Base-by-base conservation (phyloP, 2,329 filamentous ascomycete genomes). In the Fusarium torulosum region DNA sequence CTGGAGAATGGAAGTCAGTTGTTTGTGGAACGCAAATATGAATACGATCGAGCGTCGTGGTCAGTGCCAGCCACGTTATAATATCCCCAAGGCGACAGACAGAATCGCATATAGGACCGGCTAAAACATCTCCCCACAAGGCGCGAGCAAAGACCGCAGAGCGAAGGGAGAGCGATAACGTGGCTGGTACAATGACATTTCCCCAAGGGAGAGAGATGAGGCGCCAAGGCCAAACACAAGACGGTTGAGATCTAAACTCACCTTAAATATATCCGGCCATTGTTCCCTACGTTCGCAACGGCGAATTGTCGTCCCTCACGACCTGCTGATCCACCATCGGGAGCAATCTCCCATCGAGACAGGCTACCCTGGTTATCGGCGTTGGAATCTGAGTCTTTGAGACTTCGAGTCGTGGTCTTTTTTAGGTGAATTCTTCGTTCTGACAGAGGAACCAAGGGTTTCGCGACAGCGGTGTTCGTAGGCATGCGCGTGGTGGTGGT, bases 211-310 rank as follows among this genome's bases (percentile, higher is more conserved):
- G 59, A 50, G 59, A 41, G 38, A 40, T 49, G 44, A 53, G 53
- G 63, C 51, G 51, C 50, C 54, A 55, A 19, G 51, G 42, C 46
- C 46, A 52, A 63, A 33, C 49, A 59, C 33, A 35, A 35, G 46
- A 52, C 52, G 31, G 42, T 31, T 49, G 42, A 62, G 27, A 35
- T 40, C 47, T 33, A 50, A 37, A 63, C 58, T 53, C 88, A 94
- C 91, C 91, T 91, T 70, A 95, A 77, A 78, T 93, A 95, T 78
- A 95, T 92, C 75, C 90, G 89, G 38, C 92, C 92, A 79, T 94
- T 93, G 75, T 93, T 92, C 23, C 91, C 91, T 61, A 95, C 91
- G 77, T 94, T 94, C 50, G 90, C 88, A 54, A 95, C 92, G 3
- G 91, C 89, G 76, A 95, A 94, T 73, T 92, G 89, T 54, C 90